Evolutionary conservation across 1,139 yeast species (phyloP), one percentile per base, ranked within the genome.

Genomic region (Yamadazyma aaseri): DNA sequence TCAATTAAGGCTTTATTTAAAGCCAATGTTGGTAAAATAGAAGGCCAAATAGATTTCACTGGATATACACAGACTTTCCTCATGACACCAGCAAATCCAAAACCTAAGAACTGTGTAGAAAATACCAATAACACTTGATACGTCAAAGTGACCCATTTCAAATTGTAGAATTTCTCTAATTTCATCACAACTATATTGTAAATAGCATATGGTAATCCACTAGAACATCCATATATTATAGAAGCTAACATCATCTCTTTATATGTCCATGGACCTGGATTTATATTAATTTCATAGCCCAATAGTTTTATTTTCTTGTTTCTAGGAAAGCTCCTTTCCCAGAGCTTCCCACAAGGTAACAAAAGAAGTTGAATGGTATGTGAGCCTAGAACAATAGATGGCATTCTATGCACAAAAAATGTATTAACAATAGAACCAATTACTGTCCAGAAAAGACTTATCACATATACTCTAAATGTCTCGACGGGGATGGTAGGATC

Each of bases 211-310:
- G 76, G 75, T 0, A 71, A 63, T 1, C 70, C 66, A 6, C 67
- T 56, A 2, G 74, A 68, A 40, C 74, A 68, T 53, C 63, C 64
- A 40, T 67, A 70, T 16, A 70, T 69, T 26, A 70, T 69, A 2
- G 74, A 60, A 17, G 64, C 51, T 56, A 70, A 34, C 79, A 79
- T 76, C 61, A 82, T 86, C 51, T 83, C 92, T 53, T 83, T 83
- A 46, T 62, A 68, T 23, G 71, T 63, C 85, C 86, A 83, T 5
- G 64, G 65, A 0, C 75, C 74, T 3, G 73, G 72, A 39, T 70
- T 70, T 21, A 70, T 41, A 28, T 65, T 58, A 21, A 63, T 34
- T 1, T 33, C 20, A 11, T 39, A 32, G 0, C 65, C 61, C 2
- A 56, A 49, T 8, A 56, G 4, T 0, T 29, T 39, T 2, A 67